Evolutionary conservation across 2,329 filamentous ascomycete species (phyloP), one percentile per base, ranked within the genome.

Genomic region (Periconia sp.): DNA sequence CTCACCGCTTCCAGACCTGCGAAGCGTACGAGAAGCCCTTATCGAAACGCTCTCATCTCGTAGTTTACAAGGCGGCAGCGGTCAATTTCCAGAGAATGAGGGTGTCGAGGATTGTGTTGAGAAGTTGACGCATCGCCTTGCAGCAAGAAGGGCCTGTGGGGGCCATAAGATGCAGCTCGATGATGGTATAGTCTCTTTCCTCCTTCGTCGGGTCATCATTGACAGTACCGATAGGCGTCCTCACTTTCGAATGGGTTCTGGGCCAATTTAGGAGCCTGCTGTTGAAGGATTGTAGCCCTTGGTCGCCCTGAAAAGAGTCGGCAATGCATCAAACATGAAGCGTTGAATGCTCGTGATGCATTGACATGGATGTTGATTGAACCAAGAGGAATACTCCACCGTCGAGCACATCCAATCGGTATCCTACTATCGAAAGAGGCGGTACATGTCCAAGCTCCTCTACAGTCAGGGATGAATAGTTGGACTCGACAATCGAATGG

Each of bases 161-260:
- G 32, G 32, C 32, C n/a, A 24, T 22, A 22, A n/a, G n/a, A 28
- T 28, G 25, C 32, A 23, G 32, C 19, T 35, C 23, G 25, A 13
- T 24, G 13, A 15, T 15, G n/a, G 12, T 6, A n/a, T 15, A 13
- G 11, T 9, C 21, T 12, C 21, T 23, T 4, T 13, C 8, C 12
- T 11, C 17, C n/a, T n/a, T 22, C 18, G n/a, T 7, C 4, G 18
- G 32, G 11, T 35, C 21, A 15, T 22, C n/a, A 8, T 37, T 37
- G 35, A 25, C 21, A 12, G 11, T 16, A 15, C n/a, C 13, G 16
- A 16, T 6, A 9, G 12, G 30, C 7, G 12, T 29, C 35, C 23
- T 17, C n/a, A n/a, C n/a, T n/a, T n/a, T n/a, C n/a, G n/a, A n/a
- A n/a, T n/a, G n/a, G n/a, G n/a, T n/a, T n/a, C n/a, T n/a, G n/a